Base-by-base conservation (phyloP, 176 grass and related monocot species). In the Carex scoparia region DNA sequence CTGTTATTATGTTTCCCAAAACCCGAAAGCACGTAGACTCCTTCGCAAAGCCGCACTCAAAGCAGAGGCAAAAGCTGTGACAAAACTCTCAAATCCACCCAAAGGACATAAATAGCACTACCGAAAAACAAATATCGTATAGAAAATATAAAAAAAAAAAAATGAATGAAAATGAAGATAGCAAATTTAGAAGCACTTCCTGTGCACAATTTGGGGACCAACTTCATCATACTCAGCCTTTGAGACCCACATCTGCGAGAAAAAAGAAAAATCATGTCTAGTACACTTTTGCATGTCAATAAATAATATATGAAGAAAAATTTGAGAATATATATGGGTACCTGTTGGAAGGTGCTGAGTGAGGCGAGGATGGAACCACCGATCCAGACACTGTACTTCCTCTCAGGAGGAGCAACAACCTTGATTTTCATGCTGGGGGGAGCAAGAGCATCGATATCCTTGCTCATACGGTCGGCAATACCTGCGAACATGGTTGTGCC, bases 381-480 rank as follows among this genome's bases (percentile, higher is more conserved):
- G 1, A 91, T 94, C 89, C 92, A 94, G 70, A 94, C 89, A 86
- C 92, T 94, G 87, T 94, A 94, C 79, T 94, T 91, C 55, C 90
- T 79, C 79, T 94, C 90, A 13, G 89, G 89, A 55, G 92, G 92
- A 53, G 92, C 90, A 0, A 91, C 89, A 0, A 91, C 92, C 86
- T 91, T 91, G 80, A 94, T 90, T 79, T 91, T 94, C 92, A 91
- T 94, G 90, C 87, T 94, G 87, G 79, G 69, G 2, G 87, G 92
- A 16, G 92, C 89, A 67, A 94, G 92, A 1, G 92, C 83, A 0
- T 81, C 90, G 69, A 96, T 93, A 91, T 96, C 94, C 87, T 93
- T 93, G 87, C 86, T 96, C 94, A 96, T 96, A 35, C 94, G 94
- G 65, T 96, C 94, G 79, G 87, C 91, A 1, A 96, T 93, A 48